Percentiles rank a stretch among this genome's conserved stretches.
Conservation (phyloP, 305 asterid species). For the Solanum chacoense region DNA sequence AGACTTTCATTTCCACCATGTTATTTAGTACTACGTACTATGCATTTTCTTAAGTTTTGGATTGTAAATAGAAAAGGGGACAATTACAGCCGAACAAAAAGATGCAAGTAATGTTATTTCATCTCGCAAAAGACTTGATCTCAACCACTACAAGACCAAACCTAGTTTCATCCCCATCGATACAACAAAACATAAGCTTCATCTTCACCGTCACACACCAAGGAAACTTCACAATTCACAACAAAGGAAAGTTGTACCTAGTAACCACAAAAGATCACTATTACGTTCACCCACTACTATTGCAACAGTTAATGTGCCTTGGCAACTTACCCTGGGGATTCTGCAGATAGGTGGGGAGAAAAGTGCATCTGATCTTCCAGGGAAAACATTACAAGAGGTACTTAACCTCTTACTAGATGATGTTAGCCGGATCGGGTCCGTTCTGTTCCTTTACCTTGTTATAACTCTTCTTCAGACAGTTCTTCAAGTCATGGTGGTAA, state of each 20-base stretch:
- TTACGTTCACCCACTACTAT: background rate
- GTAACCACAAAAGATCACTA: background rate
- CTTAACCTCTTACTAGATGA: slow-evolving; percentile 67
- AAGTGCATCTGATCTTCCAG: slow-evolving; percentile 64
- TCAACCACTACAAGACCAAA: background rate
- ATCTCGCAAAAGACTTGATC: background rate
- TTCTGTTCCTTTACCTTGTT: slow-evolving; percentile 50
- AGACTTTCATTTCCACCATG: background rate
- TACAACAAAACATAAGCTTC: background rate
- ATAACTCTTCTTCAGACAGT: slow-evolving; percentile 47
- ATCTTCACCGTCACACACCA: background rate
- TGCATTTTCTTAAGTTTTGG: background rate
- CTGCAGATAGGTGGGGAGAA: slow-evolving; percentile 60
- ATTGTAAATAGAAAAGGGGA: background rate
- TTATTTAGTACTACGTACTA: background rate
- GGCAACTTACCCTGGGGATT: slow-evolving; percentile 50
- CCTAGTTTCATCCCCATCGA: background rate
- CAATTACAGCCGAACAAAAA: background rate
- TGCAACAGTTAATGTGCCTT: slow-evolving; percentile 13
- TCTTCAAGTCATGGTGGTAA: slow-evolving; percentile 31
- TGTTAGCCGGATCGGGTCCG: slow-evolving; percentile 56
- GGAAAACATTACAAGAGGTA: slow-evolving; percentile 68
- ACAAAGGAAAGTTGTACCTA: background rate
- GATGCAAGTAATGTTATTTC: background rate
- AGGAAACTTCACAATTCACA: background rate